Base-by-base conservation (phyloP, 768 basidiomycete species). In the Pilatotrama ljubarskyi region DNA sequence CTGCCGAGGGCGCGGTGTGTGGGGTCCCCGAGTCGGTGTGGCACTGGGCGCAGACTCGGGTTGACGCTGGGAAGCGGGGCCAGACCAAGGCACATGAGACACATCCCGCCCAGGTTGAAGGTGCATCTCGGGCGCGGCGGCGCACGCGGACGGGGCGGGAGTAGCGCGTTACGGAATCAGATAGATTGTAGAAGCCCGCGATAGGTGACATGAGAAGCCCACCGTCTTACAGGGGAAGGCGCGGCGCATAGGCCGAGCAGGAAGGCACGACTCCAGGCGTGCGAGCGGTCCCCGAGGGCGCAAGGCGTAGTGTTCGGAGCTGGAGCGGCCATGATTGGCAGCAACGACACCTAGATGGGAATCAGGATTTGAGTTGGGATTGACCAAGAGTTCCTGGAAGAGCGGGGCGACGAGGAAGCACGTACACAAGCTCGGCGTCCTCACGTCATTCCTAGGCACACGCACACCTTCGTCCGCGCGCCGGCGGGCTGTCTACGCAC, bases 291-390 rank as follows among this genome's bases (percentile, higher is more conserved):
- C 29, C 13, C 53, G 49, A 32, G 36, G 35, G 49, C 49, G 49
- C 35, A 35, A 18, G 49, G 49, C 48, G 48, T n/a, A 49, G 26
- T n/a, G 44, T 8, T 38, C 36, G 55, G 55, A 22, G n/a, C 13
- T 29, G 22, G 55, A 11, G 55, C 44, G 55, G 55, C 37, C 46
- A 24, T 36, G 52, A 48, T 38, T 22, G 22, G 55, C 38, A 18
- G 35, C 43, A 20, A n/a, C 17, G 36, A 5, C 20, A 35, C 55
- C 38, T 18, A 15, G 38, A 35, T 20, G 51, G 37, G 46, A 13
- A 42, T 38, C 47, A 49, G 36, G 25, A 22, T 56, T 61, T 46
- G 55, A 56, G 60, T 61, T 61, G 60, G 54, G 55, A 61, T 56
- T 61, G 54, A 61, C 60, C 41, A 56, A 61, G 50, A 8, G 49